Conservation (phyloP, 2,329 filamentous ascomycete species). For the Thielaviopsis cerberus region DNA sequence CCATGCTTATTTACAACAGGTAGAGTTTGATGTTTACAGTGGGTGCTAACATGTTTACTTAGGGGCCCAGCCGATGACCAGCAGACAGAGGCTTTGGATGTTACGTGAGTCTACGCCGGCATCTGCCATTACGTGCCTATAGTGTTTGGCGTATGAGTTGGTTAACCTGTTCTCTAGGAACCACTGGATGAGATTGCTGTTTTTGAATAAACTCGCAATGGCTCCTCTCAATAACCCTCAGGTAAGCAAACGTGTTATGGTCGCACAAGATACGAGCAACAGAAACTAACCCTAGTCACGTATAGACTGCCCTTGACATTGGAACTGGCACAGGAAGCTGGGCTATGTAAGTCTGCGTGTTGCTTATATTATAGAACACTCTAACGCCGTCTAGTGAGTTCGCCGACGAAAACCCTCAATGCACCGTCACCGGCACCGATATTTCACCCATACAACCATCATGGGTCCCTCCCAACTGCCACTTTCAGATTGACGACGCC, state of each 20-base stretch:
- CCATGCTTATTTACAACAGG: too few relatives aligned
- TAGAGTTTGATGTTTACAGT: too few relatives aligned
- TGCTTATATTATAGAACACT: neutral
- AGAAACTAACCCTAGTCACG: too few relatives aligned
- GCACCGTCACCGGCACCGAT: slow-evolving; percentile 31
- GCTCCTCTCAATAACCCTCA: too few relatives aligned
- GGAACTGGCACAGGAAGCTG: slow-evolving; percentile 40
- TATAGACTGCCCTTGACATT: slow-evolving; percentile 25
- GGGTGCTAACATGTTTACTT: neutral
- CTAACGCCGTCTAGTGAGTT: slow-evolving; percentile 25
- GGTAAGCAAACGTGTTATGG: too few relatives aligned
- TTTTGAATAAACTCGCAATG: too few relatives aligned
- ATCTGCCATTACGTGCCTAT: neutral
- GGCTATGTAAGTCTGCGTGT: slow-evolving; percentile 27
- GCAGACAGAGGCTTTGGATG: slow-evolving; percentile 13
- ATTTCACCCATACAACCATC: slow-evolving; percentile 37
- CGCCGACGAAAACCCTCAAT: slow-evolving; percentile 25
- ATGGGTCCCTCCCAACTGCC: slow-evolving; percentile 27
- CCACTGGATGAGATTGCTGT: too few relatives aligned
- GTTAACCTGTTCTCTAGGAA: neutral
- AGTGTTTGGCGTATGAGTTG: slow-evolving; percentile 4
- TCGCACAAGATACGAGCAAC: too few relatives aligned
- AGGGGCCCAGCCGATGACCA: slow-evolving; percentile 13
- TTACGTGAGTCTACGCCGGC: too few relatives aligned
- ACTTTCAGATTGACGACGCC: slow-evolving; percentile 21